Conservation (phyloP, 108 stramenopile genomes). For the Bacterosira constricta region DNA sequence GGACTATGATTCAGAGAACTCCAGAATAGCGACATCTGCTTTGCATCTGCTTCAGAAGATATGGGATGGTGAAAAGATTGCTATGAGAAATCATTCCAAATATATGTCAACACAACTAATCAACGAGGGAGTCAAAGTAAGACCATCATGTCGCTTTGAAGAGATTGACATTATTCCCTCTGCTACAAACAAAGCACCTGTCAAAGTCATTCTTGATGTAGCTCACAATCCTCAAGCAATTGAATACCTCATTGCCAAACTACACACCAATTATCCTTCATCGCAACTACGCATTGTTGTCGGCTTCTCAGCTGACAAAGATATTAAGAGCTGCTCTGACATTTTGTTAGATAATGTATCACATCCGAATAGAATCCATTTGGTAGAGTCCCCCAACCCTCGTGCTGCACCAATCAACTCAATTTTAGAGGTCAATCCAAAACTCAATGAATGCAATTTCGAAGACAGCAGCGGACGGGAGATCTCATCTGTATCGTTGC, state of each 20-base stretch:
- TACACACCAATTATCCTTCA: conserved; percentile 51
- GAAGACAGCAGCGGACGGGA: neutral
- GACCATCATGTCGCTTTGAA: conserved; percentile 94
- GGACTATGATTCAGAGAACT: conserved; percentile 88
- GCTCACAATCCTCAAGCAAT: conserved; percentile 96
- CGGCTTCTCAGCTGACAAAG: conserved; percentile 92
- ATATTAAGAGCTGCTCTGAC: conserved; percentile 69
- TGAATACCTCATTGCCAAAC: conserved; percentile 72
- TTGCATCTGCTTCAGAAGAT: conserved; percentile 63
- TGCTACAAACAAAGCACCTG: conserved; percentile 2
- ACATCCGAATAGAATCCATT: conserved; percentile 53
- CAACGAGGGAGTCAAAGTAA: conserved; percentile 55
- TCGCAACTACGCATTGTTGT: conserved; percentile 73
- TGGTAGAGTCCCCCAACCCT: conserved; percentile 83
- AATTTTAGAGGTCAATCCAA: conserved; percentile 63
- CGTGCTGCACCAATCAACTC: conserved; percentile 71
- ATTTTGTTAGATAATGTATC: conserved; percentile 36
- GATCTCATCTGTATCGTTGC: conserved; percentile 52
- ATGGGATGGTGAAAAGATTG: conserved; percentile 39
- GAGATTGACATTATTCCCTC: conserved; percentile 41
- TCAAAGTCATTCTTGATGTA: conserved; percentile 89
- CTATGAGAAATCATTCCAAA: conserved; percentile 6
- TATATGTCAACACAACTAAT: conserved; percentile 18
- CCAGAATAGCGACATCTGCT: conserved; percentile 78
- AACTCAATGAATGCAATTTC: conserved; percentile 33